Percentiles rank a stretch among this genome's conserved stretches.
These are phyloP conservation scores for Laetiporus sulphureus DNA, from an alignment of 1,284 basidiomycete genomes.

Conservation along the genomic window DNA sequence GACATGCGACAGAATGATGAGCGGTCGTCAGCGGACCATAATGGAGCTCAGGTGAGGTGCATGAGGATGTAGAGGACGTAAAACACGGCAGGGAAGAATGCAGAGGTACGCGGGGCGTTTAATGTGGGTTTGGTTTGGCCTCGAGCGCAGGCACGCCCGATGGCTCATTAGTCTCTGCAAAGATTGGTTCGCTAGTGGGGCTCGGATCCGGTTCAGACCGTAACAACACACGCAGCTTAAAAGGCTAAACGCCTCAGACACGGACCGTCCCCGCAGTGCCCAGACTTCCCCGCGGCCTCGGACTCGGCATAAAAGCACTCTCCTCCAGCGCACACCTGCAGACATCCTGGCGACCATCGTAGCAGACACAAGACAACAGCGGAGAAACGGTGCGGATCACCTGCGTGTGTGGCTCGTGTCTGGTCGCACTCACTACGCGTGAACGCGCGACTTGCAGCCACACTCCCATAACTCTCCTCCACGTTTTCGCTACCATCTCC, in stretches of 20 bases:
- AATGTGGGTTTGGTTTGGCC: too few relatives aligned
- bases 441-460: conserved; percentile 5
- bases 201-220: not conserved
- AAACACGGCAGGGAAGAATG: conserved; percentile 5
- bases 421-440: conserved; percentile 4
- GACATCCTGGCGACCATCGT: not conserved
- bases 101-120: too few relatives aligned
- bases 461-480: conserved; percentile 2
- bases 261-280: not conserved
- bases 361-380: not conserved
- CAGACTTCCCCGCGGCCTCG: not conserved
- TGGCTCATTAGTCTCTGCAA: too few relatives aligned
- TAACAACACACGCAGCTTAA: not conserved
- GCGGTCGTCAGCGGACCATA: not conserved
- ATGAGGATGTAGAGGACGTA: conserved; percentile 14
- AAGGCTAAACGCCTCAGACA: not conserved
- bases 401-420: not conserved
- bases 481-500: not conserved
- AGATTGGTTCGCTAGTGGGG: not conserved
- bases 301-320: too few relatives aligned
- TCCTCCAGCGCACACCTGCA: not conserved
- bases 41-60: conserved; percentile 6
- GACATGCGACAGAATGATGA: not conserved
- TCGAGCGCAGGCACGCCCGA: too few relatives aligned
- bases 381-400: conserved; percentile 15